A percentile compares a stretch with the other conserved stretches of the same genome.
phyloP scores from a whole-genome alignment of 2,329 filamentous ascomycete species.

The Coniochaeta sp. region DNA sequence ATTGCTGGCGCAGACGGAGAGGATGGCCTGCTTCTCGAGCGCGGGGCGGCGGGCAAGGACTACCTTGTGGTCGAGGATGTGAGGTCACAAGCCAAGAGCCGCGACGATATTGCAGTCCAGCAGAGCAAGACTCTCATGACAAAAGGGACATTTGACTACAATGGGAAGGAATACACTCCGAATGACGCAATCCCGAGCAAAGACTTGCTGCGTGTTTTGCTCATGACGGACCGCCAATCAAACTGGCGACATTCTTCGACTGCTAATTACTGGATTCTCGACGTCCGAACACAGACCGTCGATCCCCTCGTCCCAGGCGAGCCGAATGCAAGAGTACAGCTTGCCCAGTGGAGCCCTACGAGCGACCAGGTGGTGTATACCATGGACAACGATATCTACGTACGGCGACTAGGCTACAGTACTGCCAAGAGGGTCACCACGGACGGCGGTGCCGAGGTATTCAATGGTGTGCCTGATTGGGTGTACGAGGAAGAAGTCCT shows the following conservation, averaged over 20 bases:
- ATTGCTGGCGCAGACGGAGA: constrained; percentile 66
- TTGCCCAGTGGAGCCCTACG: constrained; percentile 82
- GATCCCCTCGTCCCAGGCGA: constrained; percentile 70
- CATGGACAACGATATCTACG: constrained; percentile 79
- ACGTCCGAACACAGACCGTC: constrained; percentile 71
- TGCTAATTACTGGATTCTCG: constrained; percentile 83
- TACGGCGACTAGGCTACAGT: constrained; percentile 55
- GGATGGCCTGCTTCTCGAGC: constrained; percentile 80
- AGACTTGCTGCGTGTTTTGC: constrained; percentile 76
- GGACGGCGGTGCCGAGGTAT: constrained; percentile 81
- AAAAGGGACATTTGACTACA: constrained; percentile 51
- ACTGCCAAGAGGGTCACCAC: constrained; percentile 66
- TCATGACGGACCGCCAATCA: constrained; percentile 63
- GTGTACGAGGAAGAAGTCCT: constrained; percentile 89
- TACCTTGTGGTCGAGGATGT: constrained; percentile 87
- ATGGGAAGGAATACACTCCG: constrained; percentile 47
- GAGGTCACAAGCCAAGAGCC: constrained; percentile 38
- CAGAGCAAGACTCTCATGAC: constrained; percentile 69
- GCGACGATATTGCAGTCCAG: constrained; percentile 25
- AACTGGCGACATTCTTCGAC: constrained; percentile 90
- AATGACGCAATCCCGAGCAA: constrained; percentile 65
- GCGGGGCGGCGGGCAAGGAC: constrained; percentile 53
- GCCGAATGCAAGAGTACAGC: constrained; percentile 60
- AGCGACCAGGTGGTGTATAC: constrained; percentile 88
- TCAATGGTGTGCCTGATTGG: constrained; percentile 97